phyloP scores from a whole-genome alignment of 768 basidiomycete genomes.

The Panaeolus papilionaceus region DNA sequence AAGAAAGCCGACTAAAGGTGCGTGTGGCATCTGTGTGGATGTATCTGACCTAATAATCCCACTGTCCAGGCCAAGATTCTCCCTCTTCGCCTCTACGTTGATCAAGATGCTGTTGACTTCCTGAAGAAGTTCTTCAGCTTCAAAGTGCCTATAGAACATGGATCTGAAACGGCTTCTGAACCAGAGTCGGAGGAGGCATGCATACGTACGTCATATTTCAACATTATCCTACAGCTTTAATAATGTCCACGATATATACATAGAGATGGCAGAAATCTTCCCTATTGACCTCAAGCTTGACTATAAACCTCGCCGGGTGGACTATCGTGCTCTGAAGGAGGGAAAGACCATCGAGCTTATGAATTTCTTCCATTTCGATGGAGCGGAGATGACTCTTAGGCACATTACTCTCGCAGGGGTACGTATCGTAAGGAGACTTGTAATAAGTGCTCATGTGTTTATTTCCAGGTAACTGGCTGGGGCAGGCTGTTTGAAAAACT shows the following conservation, averaged over 20 bases:
- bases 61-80: slow-evolving; percentile 79
- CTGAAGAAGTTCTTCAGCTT: slow-evolving; percentile 96
- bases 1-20: slow-evolving; percentile 83
- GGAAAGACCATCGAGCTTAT: slow-evolving; percentile 96
- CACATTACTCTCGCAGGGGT: slow-evolving; percentile 94
- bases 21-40: slow-evolving; percentile 33
- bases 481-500: slow-evolving; percentile 85
- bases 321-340: slow-evolving; percentile 88
- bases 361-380: slow-evolving; percentile 99
- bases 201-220: slow-evolving; percentile 39
- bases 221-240: background rate
- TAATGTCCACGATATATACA: slow-evolving; percentile 6
- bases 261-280: slow-evolving; percentile 94
- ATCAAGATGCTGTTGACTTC: slow-evolving; percentile 98
- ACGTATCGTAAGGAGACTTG: slow-evolving; percentile 37
- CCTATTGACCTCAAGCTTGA: slow-evolving; percentile 96
- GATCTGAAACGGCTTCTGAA: slow-evolving; percentile 34
- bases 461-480: slow-evolving; percentile 87
- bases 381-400: slow-evolving; percentile 95
- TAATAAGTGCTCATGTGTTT: slow-evolving; percentile 5
- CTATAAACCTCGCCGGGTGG: slow-evolving; percentile 97
- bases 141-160: slow-evolving; percentile 56
- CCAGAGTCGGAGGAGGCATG: slow-evolving; percentile 48
- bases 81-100: slow-evolving; percentile 91
- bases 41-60: slow-evolving; percentile 6